Percentiles rank a stretch among this genome's conserved stretches.
Evolutionary conservation across 371 early-diverging fungal species (phyloP).

Genomic region (Cladochytrium tenue): DNA sequence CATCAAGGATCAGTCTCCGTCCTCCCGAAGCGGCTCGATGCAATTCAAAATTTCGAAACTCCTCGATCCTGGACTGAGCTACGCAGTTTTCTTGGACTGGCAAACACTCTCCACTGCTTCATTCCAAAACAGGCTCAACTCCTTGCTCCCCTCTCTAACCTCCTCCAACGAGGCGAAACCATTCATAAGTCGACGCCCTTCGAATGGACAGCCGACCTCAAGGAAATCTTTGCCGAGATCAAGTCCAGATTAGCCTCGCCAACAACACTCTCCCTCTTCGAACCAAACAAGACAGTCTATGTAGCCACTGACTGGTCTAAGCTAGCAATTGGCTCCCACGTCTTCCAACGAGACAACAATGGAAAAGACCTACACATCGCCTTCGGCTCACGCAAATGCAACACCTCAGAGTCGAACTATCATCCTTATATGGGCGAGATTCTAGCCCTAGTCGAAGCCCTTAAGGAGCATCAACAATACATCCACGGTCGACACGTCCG

Average conservation of each 20-base stretch:
- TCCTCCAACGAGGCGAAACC: conserved; percentile 10
- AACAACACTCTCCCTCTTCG: conserved; percentile 5
- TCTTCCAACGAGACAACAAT: conserved; percentile 7
- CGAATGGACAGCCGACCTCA: conserved; percentile 3
- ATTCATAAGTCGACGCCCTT: too few relatives aligned
- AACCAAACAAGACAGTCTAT: conserved; percentile 7
- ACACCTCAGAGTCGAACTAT: not conserved
- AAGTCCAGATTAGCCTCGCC: not conserved
- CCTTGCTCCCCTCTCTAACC: conserved; percentile 11
- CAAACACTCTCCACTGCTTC: conserved; percentile 13
- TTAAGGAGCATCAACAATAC: not conserved
- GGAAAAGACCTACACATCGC: conserved; percentile 1
- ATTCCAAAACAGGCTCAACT: too few relatives aligned
- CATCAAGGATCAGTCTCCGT: not conserved
- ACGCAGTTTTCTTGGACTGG: conserved; percentile 14
- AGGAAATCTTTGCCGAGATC: not conserved
- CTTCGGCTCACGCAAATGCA: conserved; percentile 3
- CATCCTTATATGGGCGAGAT: conserved; percentile 5
- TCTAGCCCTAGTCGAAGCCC: conserved; percentile 1
- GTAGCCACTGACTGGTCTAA: conserved; percentile 12
- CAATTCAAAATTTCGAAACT: conserved; percentile 7
- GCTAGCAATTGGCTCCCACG: conserved; percentile 5
- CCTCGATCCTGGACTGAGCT: too few relatives aligned
- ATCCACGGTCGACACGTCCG: not conserved
- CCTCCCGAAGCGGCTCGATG: conserved; percentile 1